phyloP scores from a whole-genome alignment of 768 basidiomycete genomes.

The Phaffia australis region DNA sequence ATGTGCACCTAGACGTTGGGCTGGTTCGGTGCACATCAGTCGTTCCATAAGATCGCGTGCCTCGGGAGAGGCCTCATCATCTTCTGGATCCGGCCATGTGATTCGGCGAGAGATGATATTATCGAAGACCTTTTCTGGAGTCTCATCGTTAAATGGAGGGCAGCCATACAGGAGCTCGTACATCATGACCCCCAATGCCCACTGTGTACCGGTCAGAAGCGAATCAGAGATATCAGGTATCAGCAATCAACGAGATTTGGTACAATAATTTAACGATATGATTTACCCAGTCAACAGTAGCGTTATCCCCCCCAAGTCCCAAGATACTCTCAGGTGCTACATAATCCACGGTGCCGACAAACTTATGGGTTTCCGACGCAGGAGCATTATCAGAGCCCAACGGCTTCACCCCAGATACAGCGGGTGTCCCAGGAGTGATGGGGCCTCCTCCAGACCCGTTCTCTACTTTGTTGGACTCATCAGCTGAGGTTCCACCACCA shows the following conservation, averaged over 20 bases:
- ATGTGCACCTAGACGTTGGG: constrained; percentile 64
- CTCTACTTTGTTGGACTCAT: constrained; percentile 79
- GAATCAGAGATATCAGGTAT: constrained; percentile 22
- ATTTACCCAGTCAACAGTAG: constrained; percentile 90
- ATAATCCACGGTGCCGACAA: constrained; percentile 96
- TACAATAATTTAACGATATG: constrained; percentile 1
- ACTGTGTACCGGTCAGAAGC: constrained; percentile 45
- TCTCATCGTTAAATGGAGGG: constrained; percentile 95
- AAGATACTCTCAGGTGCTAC: constrained; percentile 73
- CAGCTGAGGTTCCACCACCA: constrained; percentile 31
- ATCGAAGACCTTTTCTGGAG: constrained; percentile 94
- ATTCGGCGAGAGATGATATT: constrained; percentile 90
- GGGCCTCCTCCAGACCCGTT: constrained; percentile 44
- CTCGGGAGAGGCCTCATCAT: constrained; percentile 59
- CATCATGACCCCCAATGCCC: constrained; percentile 95
- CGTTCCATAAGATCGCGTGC: constrained; percentile 81
- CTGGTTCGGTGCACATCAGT: constrained; percentile 69
- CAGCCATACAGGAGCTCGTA: constrained; percentile 96
- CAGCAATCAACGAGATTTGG: constrained; percentile 25
- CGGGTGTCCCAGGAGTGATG: no score
- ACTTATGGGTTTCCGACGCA: constrained; percentile 64
- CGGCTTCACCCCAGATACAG: no score
- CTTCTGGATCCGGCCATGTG: constrained; percentile 90
- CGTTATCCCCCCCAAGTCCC: constrained; percentile 88
- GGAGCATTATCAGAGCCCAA: constrained; percentile 32